Evolutionary conservation across 495 filamentous ascomycete genomes (phyloP), one percentile per base, ranked within the genome.

Genomic region (Talaromyces ruber): DNA sequence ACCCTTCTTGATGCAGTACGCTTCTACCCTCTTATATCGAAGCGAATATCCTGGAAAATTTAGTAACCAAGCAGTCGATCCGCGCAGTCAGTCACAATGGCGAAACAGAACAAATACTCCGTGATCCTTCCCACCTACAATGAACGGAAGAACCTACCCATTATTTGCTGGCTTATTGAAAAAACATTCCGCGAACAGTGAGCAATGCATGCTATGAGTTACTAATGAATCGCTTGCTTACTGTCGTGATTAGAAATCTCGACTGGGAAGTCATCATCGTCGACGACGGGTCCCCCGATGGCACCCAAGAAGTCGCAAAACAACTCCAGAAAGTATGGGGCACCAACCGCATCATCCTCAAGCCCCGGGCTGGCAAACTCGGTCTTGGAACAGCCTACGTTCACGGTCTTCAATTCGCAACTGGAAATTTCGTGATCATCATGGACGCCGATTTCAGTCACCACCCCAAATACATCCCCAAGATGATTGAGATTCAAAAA

Each of bases 371-470:
- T 22, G 95, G 94, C 63, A 98, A 98, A 79, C 89, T 98, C 45
- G 95, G 95, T 18, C 86, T 98, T 26, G 94, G 94, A 61, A 98
- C 94, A 2, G 94, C 95, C 9, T 98, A 98, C 78, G 89, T 98
- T 50, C 93, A 98, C 73, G 94, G 94, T 45, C 81, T 98, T 58
- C 81, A 93, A 69, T 96, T 86, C 71, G 87, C 80, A 37, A 90
- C 86, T 24, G 94, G 94, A 64, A 97, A 92, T 81, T 98, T 84
- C 74, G 88, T 98, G 62, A 90, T 98, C 80, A 98, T 98, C 81
- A 98, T 98, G 94, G 94, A 98, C 79, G 94, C 94, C 74, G 94
- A 98, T 76, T 98, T 98, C 85, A 90, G 85, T 70, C 95, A 98
- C 80, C 94, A 98, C 77, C 92, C 92, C 69, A 96, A 96, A 79